Percentiles rank a stretch among this genome's conserved stretches.
These are phyloP conservation scores for Emydomyces testavorans DNA, from an alignment of 2,329 filamentous ascomycete genomes.

Conservation along the genomic window DNA sequence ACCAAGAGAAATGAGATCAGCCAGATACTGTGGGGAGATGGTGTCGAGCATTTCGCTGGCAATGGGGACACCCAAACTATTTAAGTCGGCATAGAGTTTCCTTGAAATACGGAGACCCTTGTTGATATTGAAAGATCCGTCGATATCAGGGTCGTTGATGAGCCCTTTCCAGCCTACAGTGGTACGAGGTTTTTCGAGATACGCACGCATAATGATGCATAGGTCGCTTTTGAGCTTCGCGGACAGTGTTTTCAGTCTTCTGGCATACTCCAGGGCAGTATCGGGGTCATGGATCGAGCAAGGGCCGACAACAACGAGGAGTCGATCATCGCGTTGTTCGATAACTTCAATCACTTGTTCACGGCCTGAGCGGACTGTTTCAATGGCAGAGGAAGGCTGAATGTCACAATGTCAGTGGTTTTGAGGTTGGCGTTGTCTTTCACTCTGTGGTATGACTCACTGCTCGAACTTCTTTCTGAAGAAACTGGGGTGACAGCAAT, in stretches of 20 bases:
- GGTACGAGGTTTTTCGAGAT: slow-evolving; percentile 96
- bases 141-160: slow-evolving; percentile 98
- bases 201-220: slow-evolving; percentile 92
- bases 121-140: slow-evolving; percentile 97
- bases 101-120: slow-evolving; percentile 89
- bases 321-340: slow-evolving; percentile 63
- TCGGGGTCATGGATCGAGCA: slow-evolving; percentile 95
- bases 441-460: slow-evolving; percentile 43
- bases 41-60: slow-evolving; percentile 98
- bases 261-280: slow-evolving; percentile 77
- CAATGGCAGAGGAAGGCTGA: slow-evolving; percentile 31
- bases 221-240: slow-evolving; percentile 73
- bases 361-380: slow-evolving; percentile 35
- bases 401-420: neutral
- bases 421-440: neutral
- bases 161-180: slow-evolving; percentile 98
- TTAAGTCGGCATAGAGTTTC: slow-evolving; percentile 87
- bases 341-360: slow-evolving; percentile 60
- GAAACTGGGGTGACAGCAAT: slow-evolving; percentile 75
- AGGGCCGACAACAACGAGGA: slow-evolving; percentile 87
- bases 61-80: slow-evolving; percentile 77
- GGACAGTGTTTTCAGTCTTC: slow-evolving; percentile 62
- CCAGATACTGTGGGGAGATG: slow-evolving; percentile 94
- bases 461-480: slow-evolving; percentile 71
- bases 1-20: slow-evolving; percentile 87